A percentile compares a stretch with the other conserved stretches of the same genome.
Conservation (phyloP, 2,329 filamentous ascomycete genomes). For the Purpureocillium lavendulum region DNA sequence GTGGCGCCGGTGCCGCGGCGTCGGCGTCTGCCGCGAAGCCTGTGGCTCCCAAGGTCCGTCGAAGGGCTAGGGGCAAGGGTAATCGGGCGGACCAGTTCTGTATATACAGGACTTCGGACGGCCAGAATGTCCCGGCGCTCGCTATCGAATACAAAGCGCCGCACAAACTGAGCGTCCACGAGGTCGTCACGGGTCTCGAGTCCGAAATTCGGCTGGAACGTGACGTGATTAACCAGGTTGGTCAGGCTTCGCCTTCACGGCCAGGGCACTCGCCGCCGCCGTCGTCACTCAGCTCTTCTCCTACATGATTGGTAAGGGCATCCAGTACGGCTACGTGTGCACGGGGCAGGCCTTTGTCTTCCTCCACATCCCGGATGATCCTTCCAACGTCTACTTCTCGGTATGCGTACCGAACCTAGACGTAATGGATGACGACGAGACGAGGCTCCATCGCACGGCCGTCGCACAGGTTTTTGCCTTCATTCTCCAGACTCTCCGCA, state of each 20-base stretch:
- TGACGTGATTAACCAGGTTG: constrained; percentile 23
- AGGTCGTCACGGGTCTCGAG: constrained; percentile 22
- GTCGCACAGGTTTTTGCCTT: constrained; percentile 30
- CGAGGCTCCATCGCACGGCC: constrained; percentile 25
- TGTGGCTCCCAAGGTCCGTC: too few relatives aligned
- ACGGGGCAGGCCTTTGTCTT: constrained; percentile 25
- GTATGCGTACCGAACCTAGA: constrained; percentile 24
- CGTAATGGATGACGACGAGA: constrained; percentile 22
- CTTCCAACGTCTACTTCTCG: constrained; percentile 21
- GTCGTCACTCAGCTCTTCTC: constrained; percentile 31
- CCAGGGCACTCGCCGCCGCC: constrained; percentile 22
- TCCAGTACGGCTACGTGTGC: constrained; percentile 25
- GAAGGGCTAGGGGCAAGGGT: constrained; percentile 17
- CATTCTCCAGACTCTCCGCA: constrained; percentile 21
- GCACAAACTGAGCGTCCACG: constrained; percentile 23
- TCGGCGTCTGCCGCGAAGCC: too few relatives aligned
- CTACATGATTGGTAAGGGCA: constrained; percentile 26
- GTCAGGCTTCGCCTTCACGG: constrained; percentile 17
- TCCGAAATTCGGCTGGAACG: constrained; percentile 23
- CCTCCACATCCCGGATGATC: constrained; percentile 24
- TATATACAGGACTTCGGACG: constrained; percentile 8
- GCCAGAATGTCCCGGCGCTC: background rate
- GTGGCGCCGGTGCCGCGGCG: too few relatives aligned
- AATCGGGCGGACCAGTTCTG: constrained; percentile 23
- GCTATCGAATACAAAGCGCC: constrained; percentile 15